Evolutionary conservation across 1,284 basidiomycete species (phyloP), one percentile per base, ranked within the genome.

Genomic region (Tranzscheliella williamsii): DNA sequence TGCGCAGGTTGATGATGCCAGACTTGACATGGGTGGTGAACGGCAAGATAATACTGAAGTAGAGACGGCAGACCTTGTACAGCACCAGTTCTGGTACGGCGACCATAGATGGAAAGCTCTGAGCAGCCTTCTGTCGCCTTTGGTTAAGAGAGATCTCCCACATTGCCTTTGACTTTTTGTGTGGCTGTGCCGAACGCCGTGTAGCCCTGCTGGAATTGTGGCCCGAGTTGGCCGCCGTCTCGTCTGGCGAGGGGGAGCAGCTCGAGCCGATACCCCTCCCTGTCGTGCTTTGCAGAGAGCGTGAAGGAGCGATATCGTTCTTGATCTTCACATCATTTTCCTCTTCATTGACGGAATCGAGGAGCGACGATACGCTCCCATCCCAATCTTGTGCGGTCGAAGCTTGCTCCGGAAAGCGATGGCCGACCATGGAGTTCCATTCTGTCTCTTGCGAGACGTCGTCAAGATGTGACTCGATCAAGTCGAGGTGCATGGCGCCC

Each of bases 41-140:
- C 7, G 61, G 61, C 27, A 64, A 36, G 9, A 64, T 32, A n/a
- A 56, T 45, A 44, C 61, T 64, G 22, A 58, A 64, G 44, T 64
- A 64, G 43, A 64, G 54, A 12, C 61, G 50, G 36, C 61, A 64
- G 12, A 58, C 61, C 30, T 58, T 58, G 61, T 64, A 64, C 24
- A 64, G 48, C 22, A 58, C 55, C 18, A 64, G 43, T 35, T 64
- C 61, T 27, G 55, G 61, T 5, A 64, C 61, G 5, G 47, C 61
- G 12, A 64, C 48, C 49, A 64, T 58, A 17, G 61, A 64, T 8
- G 55, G 44, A 37, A 64, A 58, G 43, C 35, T 58, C 35, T 54
- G 51, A 15, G 55, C 50, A 16, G 51, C 44, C 27, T 57, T 46
- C 24, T 54, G 46, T n/a, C 58, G 51, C 43, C 39, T 49, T 40